Base-by-base conservation (phyloP, 345 rosid species). In the Mercurialis annua region DNA sequence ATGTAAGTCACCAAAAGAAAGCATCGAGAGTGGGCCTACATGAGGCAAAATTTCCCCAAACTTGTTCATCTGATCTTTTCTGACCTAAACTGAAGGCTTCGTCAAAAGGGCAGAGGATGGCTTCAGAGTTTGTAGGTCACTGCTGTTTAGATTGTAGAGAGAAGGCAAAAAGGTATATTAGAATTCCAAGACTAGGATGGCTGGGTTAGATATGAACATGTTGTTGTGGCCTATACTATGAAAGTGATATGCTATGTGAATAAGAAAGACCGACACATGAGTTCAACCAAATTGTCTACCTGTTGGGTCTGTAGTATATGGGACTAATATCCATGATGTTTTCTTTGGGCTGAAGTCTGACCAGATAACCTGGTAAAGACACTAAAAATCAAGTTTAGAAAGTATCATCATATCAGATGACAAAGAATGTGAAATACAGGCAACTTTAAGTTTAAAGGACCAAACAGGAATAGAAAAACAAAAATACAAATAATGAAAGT, bases 311-410 rank as follows among this genome's bases (percentile, higher is more conserved):
- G 33, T 16, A 48, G 18, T 52, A 26, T 69, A 46, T 44, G 49
- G 49, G 66, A 75, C 80, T 77, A 87, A 68, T 83, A 80, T 6
- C 81, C 85, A 50, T 74, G 88, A 63, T 82, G 74, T 61, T 70
- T 75, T 66, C 75, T 70, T 43, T 70, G 79, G 10, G 68, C 26
- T 33, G 68, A 23, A 30, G 52, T 70, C 42, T 70, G 74, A 44
- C 64, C 71, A 29, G 74, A 60, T 34, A 70, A 70, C 74, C 78
- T 75, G 67, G 64, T 34, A 52, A 66, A 56, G 42, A 52, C 15
- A 67, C 50, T 66, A 46, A 70, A 47, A 52, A 52, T 75, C 56
- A 75, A 58, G 49, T 23, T 10, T 49, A 52, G 51, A 44, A 52
- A 4, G 20, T 52, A 44, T 65, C 21, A 42, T 51, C 55, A 66